A percentile compares a stretch with the other conserved stretches of the same genome.
phyloP scores from a whole-genome alignment of 2,329 filamentous ascomycete species.

The Colletotrichum abscissum region DNA sequence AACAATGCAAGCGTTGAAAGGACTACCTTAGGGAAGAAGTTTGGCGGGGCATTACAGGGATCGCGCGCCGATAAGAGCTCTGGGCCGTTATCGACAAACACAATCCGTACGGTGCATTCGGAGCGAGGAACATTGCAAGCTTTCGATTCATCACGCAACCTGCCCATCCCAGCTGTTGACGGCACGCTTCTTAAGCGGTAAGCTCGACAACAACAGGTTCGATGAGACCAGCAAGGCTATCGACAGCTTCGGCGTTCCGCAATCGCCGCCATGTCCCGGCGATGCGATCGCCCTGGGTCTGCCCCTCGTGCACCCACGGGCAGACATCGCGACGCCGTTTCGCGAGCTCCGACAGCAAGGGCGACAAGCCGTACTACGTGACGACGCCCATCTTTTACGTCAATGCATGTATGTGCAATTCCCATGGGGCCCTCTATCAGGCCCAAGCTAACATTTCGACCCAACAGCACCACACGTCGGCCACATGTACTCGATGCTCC shows the following conservation, averaged over 20 bases:
- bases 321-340: slow-evolving; percentile 41
- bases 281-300: slow-evolving; percentile 41
- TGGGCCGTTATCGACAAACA: slow-evolving; percentile 11
- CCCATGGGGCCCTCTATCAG: too few species aligned
- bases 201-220: background rate
- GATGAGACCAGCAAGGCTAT: slow-evolving; percentile 28
- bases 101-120: slow-evolving; percentile 16
- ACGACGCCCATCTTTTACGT: slow-evolving; percentile 99
- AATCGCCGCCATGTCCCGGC: slow-evolving; percentile 1
- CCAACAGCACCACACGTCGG: slow-evolving; percentile 87
- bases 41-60: slow-evolving; percentile 21
- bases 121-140: background rate
- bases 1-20: background rate
- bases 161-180: background rate
- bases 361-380: slow-evolving; percentile 87
- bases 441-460: slow-evolving; percentile 36
- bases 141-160: background rate
- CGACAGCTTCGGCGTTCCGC: slow-evolving; percentile 13
- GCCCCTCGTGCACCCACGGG: slow-evolving; percentile 42
- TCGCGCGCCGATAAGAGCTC: slow-evolving; percentile 28
- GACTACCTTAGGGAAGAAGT: slow-evolving; percentile 7
- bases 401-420: slow-evolving; percentile 76
- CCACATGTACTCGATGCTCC: slow-evolving; percentile 92
- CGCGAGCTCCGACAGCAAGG: slow-evolving; percentile 36
- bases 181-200: background rate